phyloP scores from a whole-genome alignment of 2,329 filamentous ascomycete genomes.

The Paraphaeosphaeria minitans region DNA sequence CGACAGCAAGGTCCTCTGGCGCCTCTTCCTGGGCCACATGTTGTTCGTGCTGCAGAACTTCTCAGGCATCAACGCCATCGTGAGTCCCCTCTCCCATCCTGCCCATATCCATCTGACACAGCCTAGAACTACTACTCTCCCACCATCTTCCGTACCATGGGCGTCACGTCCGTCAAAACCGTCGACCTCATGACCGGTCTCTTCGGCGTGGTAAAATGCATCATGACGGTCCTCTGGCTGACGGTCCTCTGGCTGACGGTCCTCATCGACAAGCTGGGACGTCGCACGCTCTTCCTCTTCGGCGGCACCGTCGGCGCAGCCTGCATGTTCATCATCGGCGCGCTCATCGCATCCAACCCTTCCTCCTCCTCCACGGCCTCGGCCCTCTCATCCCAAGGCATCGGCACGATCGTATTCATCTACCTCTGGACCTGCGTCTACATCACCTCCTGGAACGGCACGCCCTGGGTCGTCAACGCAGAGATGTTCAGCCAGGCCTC shows the following conservation, averaged over 20 bases:
- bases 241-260: slow-evolving; percentile 69
- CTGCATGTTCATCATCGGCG: slow-evolving; percentile 69
- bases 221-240: slow-evolving; percentile 71
- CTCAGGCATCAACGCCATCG: slow-evolving; percentile 71
- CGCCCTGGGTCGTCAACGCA: slow-evolving; percentile 74
- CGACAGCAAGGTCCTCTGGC: slow-evolving; percentile 64
- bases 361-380: slow-evolving; percentile 19
- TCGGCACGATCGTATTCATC: slow-evolving; percentile 71
- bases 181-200: slow-evolving; percentile 74
- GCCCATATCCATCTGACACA: not conserved
- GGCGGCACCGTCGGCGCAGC: slow-evolving; percentile 65
- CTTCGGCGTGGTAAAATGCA: slow-evolving; percentile 70
- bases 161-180: slow-evolving; percentile 64
- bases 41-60: slow-evolving; percentile 85
- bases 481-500: slow-evolving; percentile 78
- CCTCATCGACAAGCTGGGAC: slow-evolving; percentile 69
- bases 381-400: slow-evolving; percentile 54
- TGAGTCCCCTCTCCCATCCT: not conserved
- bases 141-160: slow-evolving; percentile 70
- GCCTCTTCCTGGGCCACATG: slow-evolving; percentile 73
- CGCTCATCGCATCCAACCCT: slow-evolving; percentile 56
- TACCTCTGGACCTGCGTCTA: slow-evolving; percentile 77
- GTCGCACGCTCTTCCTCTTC: slow-evolving; percentile 67
- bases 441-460: slow-evolving; percentile 73
- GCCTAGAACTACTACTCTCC: slow-evolving; percentile 71